phyloP scores from a whole-genome alignment of 805 yeast species.

The Ogataea naganishii region DNA sequence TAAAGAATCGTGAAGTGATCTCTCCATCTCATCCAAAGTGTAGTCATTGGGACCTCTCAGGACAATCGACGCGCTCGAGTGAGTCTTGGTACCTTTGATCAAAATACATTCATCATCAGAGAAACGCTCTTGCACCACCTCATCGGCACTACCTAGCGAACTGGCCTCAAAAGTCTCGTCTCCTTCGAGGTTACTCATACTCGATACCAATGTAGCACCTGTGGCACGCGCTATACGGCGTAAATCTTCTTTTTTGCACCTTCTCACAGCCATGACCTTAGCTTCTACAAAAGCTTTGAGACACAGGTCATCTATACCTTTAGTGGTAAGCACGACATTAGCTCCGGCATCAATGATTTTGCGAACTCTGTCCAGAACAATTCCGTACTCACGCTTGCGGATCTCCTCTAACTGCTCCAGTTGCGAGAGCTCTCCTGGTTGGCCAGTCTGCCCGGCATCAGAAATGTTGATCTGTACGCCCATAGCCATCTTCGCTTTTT shows the following conservation, averaged over 20 bases:
- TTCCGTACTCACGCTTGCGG: slow-evolving; percentile 81
- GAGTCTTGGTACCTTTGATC: slow-evolving; percentile 82
- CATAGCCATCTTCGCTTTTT: slow-evolving; percentile 95
- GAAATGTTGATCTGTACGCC: slow-evolving; percentile 96
- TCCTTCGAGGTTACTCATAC: slow-evolving; percentile 91
- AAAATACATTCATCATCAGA: slow-evolving; percentile 97
- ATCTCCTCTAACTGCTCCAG: slow-evolving; percentile 92
- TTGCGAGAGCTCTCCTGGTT: too few relatives aligned
- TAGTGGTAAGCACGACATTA: slow-evolving; percentile 85
- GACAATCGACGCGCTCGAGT: slow-evolving; percentile 84
- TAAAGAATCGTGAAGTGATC: slow-evolving; percentile 90
- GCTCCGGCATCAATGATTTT: slow-evolving; percentile 86
- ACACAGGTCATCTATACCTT: slow-evolving; percentile 91
- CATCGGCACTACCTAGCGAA: slow-evolving; percentile 83
- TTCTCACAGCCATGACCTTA: slow-evolving; percentile 90
- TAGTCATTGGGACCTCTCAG: slow-evolving; percentile 95
- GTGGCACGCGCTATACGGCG: slow-evolving; percentile 97
- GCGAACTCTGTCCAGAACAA: slow-evolving; percentile 71
- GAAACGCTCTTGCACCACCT: slow-evolving; percentile 81
- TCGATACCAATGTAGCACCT: slow-evolving; percentile 84
- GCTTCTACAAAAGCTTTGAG: slow-evolving; percentile 86
- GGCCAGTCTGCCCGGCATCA: slow-evolving; percentile 86
- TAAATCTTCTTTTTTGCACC: slow-evolving; percentile 94
- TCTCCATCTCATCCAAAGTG: slow-evolving; percentile 96
- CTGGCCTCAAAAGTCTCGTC: slow-evolving; percentile 85